These are phyloP conservation scores for Morella rubra DNA, from an alignment of 306 rosid species.

Conservation along the genomic window DNA sequence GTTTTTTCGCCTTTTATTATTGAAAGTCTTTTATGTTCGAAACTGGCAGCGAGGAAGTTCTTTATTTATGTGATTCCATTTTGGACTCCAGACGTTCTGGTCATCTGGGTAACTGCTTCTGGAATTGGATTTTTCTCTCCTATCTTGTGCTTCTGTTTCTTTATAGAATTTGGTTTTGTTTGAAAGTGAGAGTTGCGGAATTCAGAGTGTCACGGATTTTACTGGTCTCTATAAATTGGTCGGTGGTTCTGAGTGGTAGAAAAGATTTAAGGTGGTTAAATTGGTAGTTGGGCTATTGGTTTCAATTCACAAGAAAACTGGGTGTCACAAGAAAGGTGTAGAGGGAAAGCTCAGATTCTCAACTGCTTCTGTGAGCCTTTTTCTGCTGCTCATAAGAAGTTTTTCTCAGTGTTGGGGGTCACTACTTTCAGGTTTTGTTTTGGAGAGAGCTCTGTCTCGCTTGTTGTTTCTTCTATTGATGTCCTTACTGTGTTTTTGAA, in stretches of 20 bases:
- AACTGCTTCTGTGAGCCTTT: slow-evolving; percentile 32
- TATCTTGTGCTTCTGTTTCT: background rate
- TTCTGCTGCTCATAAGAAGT: slow-evolving; percentile 18
- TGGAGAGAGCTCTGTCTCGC: slow-evolving; percentile 15
- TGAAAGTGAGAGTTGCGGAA: slow-evolving; percentile 9
- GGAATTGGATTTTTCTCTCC: background rate
- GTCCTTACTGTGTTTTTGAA: slow-evolving; percentile 28
- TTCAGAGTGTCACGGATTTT: slow-evolving; percentile 14
- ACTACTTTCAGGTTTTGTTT: slow-evolving; percentile 26
- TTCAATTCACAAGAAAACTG: slow-evolving; percentile 47
- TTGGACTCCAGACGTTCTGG: slow-evolving; percentile 11
- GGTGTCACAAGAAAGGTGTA: slow-evolving; percentile 41
- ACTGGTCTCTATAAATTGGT: slow-evolving; percentile 9
- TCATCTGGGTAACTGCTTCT: slow-evolving; percentile 11
- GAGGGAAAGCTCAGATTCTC: slow-evolving; percentile 36
- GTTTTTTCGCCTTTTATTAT: slow-evolving; percentile 9
- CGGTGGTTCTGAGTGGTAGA: slow-evolving; percentile 17
- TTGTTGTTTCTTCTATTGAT: slow-evolving; percentile 31
- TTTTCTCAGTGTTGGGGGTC: slow-evolving; percentile 19
- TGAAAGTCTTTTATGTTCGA: slow-evolving; percentile 19
- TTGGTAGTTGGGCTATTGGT: slow-evolving; percentile 46
- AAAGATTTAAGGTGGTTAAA: slow-evolving; percentile 16
- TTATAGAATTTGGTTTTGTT: slow-evolving; percentile 18
- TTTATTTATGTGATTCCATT: slow-evolving; percentile 9
- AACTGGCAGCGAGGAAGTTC: slow-evolving; percentile 22